Evolutionary conservation across 257 asterid species (phyloP).

Genomic region (Avicennia marina): DNA sequence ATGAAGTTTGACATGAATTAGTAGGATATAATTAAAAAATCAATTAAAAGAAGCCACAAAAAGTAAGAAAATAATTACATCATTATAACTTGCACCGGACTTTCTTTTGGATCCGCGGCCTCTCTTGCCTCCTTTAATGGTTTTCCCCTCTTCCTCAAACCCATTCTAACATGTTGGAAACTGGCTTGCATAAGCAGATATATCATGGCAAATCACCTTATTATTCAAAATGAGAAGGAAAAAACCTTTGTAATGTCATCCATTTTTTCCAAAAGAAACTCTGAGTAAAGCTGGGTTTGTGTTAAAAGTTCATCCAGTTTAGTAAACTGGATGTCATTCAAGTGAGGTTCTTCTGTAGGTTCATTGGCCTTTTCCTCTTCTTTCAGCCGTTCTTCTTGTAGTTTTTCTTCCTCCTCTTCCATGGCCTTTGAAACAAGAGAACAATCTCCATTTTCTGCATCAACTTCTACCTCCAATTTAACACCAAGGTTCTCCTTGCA

Average conservation of each 20-base stretch:
- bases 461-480: slow-evolving; percentile 40
- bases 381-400: slow-evolving; percentile 47
- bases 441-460: slow-evolving; percentile 33
- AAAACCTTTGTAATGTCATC: slow-evolving; percentile 81
- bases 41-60: slow-evolving; percentile 1
- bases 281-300: slow-evolving; percentile 86
- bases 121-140: slow-evolving; percentile 34
- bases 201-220: not conserved
- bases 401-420: slow-evolving; percentile 56
- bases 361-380: slow-evolving; percentile 29
- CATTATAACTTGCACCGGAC: slow-evolving; percentile 47
- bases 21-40: too few relatives aligned
- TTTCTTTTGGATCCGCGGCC: slow-evolving; percentile 86
- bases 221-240: slow-evolving; percentile 10
- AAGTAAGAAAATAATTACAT: slow-evolving; percentile 31
- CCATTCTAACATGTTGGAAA: slow-evolving; percentile 40
- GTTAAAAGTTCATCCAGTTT: slow-evolving; percentile 93
- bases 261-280: slow-evolving; percentile 94
- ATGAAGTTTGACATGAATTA: too few relatives aligned
- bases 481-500: slow-evolving; percentile 38
- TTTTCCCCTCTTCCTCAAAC: slow-evolving; percentile 41
- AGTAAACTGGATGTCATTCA: slow-evolving; percentile 65
- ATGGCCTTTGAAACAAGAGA: slow-evolving; percentile 42
- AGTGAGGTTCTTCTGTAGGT: slow-evolving; percentile 34
- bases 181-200: slow-evolving; percentile 21